Base-by-base conservation (phyloP, 2,329 filamentous ascomycete species). In the Fusarium xylarioides region DNA sequence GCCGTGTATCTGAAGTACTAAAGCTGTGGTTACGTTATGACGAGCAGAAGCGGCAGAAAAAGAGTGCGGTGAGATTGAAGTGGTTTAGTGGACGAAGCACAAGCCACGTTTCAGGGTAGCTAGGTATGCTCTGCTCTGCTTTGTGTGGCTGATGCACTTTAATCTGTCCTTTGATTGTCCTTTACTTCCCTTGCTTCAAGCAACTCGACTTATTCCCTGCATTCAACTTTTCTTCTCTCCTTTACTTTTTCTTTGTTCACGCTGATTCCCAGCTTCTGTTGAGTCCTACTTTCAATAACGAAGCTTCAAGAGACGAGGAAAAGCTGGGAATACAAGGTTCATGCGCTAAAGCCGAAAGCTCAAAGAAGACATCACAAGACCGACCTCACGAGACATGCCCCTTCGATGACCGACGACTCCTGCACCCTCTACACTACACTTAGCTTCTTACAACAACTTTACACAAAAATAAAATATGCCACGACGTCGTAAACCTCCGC, bases 401-500 rank as follows among this genome's bases (percentile, higher is more conserved):
- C 43, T 55, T 47, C 71, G 54, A 71, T 76, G 71, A 74, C 44
- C 47, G 42, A 61, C 47, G 30, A 19, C 21, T 63, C 42, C 43
- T 42, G 32, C 37, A 62, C 47, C 16, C 30, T 23, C 30, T 64
- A 28, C 34, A 68, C n/a, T 28, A 28, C 34, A 68, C n/a, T 28
- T 35, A 14, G 28, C 23, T 43, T 32, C 15, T 18, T 50, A 42
- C 32, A 50, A 62, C 40, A 23, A 30, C 38, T 32, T 32, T 19
- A 14, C 26, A 26, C 19, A 28, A 66, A 60, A 19, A 28, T 19
- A 19, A 10, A 21, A 44, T 38, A 89, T 90, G 89, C 80, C 88
- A 46, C 87, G 88, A 67, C 84, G 88, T 66, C 85, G 88, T 69
- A 86, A 87, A 76, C 88, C 89, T 60, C 89, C 88, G 57, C 87